Evolutionary conservation across 192 early-diverging fungal species (phyloP), one percentile per base, ranked within the genome.

Genomic region (Rhizophlyctis rosea): DNA sequence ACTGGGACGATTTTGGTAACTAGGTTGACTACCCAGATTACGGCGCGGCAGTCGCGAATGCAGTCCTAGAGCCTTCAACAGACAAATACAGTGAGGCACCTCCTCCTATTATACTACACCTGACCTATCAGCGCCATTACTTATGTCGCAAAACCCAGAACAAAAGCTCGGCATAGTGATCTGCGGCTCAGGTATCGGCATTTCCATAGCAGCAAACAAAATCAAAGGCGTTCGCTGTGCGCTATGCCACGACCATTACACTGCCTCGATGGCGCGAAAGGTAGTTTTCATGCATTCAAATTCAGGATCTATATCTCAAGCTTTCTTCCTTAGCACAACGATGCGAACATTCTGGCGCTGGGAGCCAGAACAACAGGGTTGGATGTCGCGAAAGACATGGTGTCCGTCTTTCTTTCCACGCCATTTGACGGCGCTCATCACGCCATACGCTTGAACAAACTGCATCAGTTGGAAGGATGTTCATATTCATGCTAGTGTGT

Each of bases 151-250:
- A 39, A 35, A 31, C 16, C 32, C 34, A 58, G 57, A 58, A 35
- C 34, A 2, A 21, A 66, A 61, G 34, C 18, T 68, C 11, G 71
- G 71, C 27, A 54, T 72, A 11, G 29, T 72, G 35, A 56, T 72
- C 4, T 72, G 71, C 62, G 71, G 71, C n/a, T 57, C 60, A 14
- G 71, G 71, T 9, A 72, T 72, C 47, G 71, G 71, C 5, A 72
- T 72, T 2, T 67, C 64, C 11, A 72, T 72, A 14, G 65, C 71
- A 3, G 71, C 71, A 34, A 72, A 72, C 59, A 72, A 72, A 35
- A 34, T 74, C 25, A n/a, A 64, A 25, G 71, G 71, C n/a, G 56
- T 69, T 34, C 71, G 71, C 21, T 68, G 66, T 54, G 71, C 66
- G 32, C 66, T 72, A 1, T 61, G 59, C n/a, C 66, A 72, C 51